These are phyloP conservation scores for Sporothrix brunneoviolacea DNA, from an alignment of 2,329 filamentous ascomycete species.

Conservation along the genomic window DNA sequence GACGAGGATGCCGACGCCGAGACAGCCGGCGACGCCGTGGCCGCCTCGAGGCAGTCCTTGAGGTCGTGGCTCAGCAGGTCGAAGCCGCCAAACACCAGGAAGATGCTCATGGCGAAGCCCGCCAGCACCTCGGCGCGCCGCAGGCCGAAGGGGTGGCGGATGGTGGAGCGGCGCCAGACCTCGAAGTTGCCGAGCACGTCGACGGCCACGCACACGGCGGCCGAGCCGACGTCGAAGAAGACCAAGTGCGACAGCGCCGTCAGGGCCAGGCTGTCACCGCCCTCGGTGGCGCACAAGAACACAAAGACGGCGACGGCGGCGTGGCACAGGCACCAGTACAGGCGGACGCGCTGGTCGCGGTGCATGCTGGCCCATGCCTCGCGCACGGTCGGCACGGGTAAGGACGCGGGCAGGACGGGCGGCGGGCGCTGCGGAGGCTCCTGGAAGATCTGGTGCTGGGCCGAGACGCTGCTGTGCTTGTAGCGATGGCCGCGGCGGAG, in stretches of 20 bases:
- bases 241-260: conserved; percentile 89
- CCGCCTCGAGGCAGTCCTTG: conserved; percentile 77
- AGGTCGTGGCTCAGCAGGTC: conserved; percentile 91
- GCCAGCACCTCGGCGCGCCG: conserved; percentile 90
- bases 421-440: conserved; percentile 82
- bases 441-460: conserved; percentile 88
- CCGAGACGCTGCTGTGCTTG: conserved; percentile 89
- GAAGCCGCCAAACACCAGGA: conserved; percentile 94
- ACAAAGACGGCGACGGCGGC: conserved; percentile 76
- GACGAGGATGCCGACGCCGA: conserved; percentile 37
- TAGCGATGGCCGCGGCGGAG: conserved; percentile 94
- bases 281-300: conserved; percentile 63
- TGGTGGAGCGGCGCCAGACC: conserved; percentile 88
- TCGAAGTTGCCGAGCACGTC: conserved; percentile 96
- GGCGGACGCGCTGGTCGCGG: conserved; percentile 71
- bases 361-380: conserved; percentile 91
- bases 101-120: conserved; percentile 92
- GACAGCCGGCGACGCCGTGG: neutral
- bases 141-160: conserved; percentile 88
- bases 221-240: conserved; percentile 91
- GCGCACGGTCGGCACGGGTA: conserved; percentile 81
- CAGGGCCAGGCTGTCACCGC: conserved; percentile 77
- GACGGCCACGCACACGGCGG: conserved; percentile 82
- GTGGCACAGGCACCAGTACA: conserved; percentile 88
- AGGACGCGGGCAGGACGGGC: conserved; percentile 79